These are phyloP conservation scores for Nyctanthes arbortristis DNA, from an alignment of 257 asterid species.

Conservation along the genomic window DNA sequence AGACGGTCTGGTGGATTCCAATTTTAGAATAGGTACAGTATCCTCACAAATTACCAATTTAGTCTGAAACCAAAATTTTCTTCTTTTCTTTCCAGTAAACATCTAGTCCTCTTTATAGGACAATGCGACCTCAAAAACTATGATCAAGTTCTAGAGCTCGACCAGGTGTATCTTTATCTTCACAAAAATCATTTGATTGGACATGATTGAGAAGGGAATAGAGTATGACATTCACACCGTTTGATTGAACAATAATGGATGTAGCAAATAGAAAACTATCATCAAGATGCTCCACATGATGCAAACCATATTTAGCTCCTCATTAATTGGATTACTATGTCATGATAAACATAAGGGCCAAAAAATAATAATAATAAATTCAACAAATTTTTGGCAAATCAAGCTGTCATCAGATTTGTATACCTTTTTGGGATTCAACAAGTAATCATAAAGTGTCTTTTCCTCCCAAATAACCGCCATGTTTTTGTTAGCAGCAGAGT, in stretches of 20 bases:
- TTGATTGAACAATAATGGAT: too few species aligned
- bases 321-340: neutral
- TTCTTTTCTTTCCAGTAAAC: neutral
- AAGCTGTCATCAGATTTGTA: slow-evolving; percentile 4
- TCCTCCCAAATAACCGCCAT: slow-evolving; percentile 86
- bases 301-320: neutral
- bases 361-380: neutral
- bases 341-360: neutral
- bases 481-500: slow-evolving; percentile 79
- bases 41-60: neutral
- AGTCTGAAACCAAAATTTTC: neutral
- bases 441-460: slow-evolving; percentile 70
- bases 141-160: neutral
- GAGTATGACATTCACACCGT: neutral
- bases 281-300: neutral
- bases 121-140: neutral
- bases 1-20: too few species aligned
- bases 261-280: too few species aligned
- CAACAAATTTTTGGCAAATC: neutral
- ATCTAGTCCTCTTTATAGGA: neutral
- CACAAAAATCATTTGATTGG: neutral
- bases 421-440: slow-evolving; percentile 91
- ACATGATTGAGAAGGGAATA: neutral
- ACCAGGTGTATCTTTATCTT: neutral
- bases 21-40: neutral